Conservation (phyloP, 139 green algal species). For the Ulvella scutata region DNA sequence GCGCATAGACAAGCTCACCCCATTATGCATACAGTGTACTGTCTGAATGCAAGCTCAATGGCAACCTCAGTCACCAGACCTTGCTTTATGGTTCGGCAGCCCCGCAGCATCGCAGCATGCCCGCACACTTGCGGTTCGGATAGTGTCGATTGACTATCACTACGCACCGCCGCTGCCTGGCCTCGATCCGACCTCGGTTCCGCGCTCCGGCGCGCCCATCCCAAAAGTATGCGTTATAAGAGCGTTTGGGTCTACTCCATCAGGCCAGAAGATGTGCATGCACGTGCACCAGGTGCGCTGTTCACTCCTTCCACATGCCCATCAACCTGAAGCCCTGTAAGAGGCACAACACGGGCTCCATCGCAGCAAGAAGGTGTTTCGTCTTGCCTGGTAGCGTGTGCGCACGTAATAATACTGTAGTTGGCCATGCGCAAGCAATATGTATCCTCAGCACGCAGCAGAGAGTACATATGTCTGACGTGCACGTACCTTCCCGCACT, state of each 20-base stretch:
- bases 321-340: not conserved
- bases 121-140: conserved; percentile 19
- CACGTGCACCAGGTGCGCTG: conserved; percentile 69
- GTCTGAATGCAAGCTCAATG: too few relatives aligned
- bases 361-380: too few relatives aligned
- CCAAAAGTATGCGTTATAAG: conserved; percentile 78
- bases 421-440: too few relatives aligned
- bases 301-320: not conserved
- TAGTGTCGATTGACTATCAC: conserved; percentile 77
- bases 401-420: too few relatives aligned
- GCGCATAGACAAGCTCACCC: too few relatives aligned
- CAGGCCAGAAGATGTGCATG: conserved; percentile 71
- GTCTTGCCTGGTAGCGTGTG: too few relatives aligned
- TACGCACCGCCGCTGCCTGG: conserved; percentile 56
- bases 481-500: too few relatives aligned
- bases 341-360: not conserved
- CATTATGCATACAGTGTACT: too few relatives aligned
- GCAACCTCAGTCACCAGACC: too few relatives aligned
- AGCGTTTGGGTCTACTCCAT: conserved; percentile 77
- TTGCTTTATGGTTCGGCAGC: too few relatives aligned
- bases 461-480: too few relatives aligned
- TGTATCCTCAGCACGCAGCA: too few relatives aligned
- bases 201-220: conserved; percentile 26
- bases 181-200: conserved; percentile 54
- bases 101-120: not conserved